A percentile compares a stretch with the other conserved stretches of the same genome.
phyloP scores from a whole-genome alignment of 441 rosid species.

The Eutrema salsugineum region DNA sequence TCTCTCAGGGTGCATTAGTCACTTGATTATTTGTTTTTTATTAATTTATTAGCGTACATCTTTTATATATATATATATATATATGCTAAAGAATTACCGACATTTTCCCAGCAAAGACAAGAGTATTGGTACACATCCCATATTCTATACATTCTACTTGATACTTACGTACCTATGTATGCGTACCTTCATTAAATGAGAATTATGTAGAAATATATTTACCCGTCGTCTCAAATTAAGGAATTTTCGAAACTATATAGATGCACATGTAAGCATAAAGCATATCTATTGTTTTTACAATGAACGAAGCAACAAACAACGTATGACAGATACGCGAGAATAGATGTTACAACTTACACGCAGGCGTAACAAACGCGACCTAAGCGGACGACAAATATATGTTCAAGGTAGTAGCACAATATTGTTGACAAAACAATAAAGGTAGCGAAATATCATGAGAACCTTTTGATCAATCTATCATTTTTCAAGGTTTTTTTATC shows the following conservation, averaged over 20 bases:
- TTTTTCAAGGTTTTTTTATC: neutral
- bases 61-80: neutral
- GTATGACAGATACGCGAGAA: neutral
- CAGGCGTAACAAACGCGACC: neutral
- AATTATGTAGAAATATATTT: neutral
- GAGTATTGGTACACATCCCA: neutral
- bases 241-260: neutral
- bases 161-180: neutral
- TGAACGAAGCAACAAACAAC: neutral
- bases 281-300: neutral
- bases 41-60: neutral
- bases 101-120: neutral
- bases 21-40: neutral
- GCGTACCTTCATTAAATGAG: neutral
- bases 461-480: neutral
- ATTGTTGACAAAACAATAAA: neutral
- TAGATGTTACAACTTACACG: neutral
- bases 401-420: neutral
- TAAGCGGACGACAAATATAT: neutral
- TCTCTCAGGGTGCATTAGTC: constrained; percentile 25
- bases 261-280: neutral
- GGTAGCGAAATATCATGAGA: neutral
- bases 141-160: neutral
- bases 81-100: neutral
- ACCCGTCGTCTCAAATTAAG: neutral